Conservation (phyloP, 140 eudicot genomes). For the Cichorium intybus region DNA sequence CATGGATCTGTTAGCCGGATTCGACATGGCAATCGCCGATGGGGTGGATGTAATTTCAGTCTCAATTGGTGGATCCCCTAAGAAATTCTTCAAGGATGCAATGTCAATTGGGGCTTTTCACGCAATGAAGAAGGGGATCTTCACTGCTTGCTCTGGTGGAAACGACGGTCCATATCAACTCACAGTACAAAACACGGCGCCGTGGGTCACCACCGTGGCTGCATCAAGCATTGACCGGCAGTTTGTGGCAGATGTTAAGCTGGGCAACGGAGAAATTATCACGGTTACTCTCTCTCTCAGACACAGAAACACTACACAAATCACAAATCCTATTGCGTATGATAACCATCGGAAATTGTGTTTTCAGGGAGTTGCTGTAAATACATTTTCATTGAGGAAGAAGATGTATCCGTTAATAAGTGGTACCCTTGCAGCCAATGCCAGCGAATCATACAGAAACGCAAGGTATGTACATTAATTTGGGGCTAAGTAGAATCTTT, state of each 20-base stretch:
- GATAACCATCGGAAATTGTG: constrained; percentile 10
- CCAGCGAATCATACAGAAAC: constrained; percentile 20
- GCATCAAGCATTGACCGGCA: constrained; percentile 70
- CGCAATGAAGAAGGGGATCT: constrained; percentile 64
- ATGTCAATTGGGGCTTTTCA: constrained; percentile 88
- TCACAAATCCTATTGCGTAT: background rate
- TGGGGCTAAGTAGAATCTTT: background rate
- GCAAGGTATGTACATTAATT: constrained; percentile 20
- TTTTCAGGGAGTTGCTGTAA: constrained; percentile 66
- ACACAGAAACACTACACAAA: background rate
- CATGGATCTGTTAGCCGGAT: constrained; percentile 68
- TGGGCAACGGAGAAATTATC: constrained; percentile 57
- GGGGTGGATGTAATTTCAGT: constrained; percentile 79
- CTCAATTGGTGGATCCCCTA: constrained; percentile 57
- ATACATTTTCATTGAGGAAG: constrained; percentile 58
- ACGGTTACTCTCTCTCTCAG: constrained; percentile 33
- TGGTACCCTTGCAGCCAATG: constrained; percentile 52
- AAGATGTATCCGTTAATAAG: constrained; percentile 56
- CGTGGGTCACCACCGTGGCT: constrained; percentile 79
- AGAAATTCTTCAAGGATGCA: constrained; percentile 45
- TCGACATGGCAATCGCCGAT: constrained; percentile 83
- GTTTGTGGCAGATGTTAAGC: constrained; percentile 45
- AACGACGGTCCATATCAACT: constrained; percentile 57
- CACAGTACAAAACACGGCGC: constrained; percentile 61
- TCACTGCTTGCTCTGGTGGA: constrained; percentile 63